Evolutionary conservation across 768 basidiomycete species (phyloP), one percentile per base, ranked within the genome.

Genomic region (Tulasnella sp.): DNA sequence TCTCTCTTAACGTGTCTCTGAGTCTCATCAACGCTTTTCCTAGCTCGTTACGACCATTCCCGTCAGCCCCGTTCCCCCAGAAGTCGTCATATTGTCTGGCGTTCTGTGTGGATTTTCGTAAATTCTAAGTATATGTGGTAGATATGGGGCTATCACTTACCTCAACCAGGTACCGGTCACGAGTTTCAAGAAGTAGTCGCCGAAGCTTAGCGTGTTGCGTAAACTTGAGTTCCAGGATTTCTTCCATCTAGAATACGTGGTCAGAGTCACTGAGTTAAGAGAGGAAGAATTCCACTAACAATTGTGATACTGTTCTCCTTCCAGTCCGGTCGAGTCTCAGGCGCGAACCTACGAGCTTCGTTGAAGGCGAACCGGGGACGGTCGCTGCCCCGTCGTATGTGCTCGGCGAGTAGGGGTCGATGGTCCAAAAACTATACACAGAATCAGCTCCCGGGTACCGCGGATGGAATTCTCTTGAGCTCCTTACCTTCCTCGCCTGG

Each of bases 1-100:
- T 2, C 12, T 34, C 58, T 64, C 58, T 34, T 34, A 64, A 34
- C 15, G 29, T 12, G 2, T 31, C 15, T 31, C 79, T 64, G 19
- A 79, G 64, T 39, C 79, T 58, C 77, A 80, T 79, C 1, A 80
- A 76, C 14, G 79, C 78, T 25, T 73, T 72, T 14, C 79, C 79
- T 9, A 80, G 71, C 76, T 80, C 76, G 69, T 80, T 80, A 8
- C 76, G 45, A 19, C 79, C 79, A 7, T 75, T 72, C n/a, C 74
- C 42, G 74, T 80, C 72, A 8, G 75, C 68, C 5, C 79, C 79
- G 25, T 39, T 67, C 36, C 79, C 79, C 77, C 77, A 80, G 73
- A 79, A 80, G 22, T 54, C 73, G 38, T 74, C 73, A 49, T 74
- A 52, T 29, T 31, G 4, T 15, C 73, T 34, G 12, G 77, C 19